phyloP scores from a whole-genome alignment of 768 basidiomycete species.

The Podaxis rugospora region DNA sequence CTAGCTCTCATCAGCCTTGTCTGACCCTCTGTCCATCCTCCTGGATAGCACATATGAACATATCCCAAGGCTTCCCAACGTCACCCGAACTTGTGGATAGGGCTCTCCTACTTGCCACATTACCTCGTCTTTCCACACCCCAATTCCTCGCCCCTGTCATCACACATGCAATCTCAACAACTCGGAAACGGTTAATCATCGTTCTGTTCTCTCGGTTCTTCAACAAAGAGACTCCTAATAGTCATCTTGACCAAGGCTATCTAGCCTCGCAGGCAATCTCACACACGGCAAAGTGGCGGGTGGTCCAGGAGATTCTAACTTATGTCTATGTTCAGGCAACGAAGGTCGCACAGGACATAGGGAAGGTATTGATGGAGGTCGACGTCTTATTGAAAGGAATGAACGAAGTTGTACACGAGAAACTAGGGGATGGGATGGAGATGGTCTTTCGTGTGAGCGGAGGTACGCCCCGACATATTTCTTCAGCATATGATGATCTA shows the following conservation, averaged over 20 bases:
- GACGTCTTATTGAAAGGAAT: slow-evolving; percentile 71
- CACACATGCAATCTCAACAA: slow-evolving; percentile 40
- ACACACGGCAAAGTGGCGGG: slow-evolving; percentile 53
- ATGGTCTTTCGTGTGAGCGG: slow-evolving; percentile 47
- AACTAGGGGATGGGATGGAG: slow-evolving; percentile 38
- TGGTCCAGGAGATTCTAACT: slow-evolving; percentile 73
- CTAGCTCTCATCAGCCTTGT: neutral
- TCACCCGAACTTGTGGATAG: slow-evolving; percentile 20
- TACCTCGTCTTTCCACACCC: slow-evolving; percentile 47
- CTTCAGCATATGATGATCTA: neutral
- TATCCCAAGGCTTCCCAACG: slow-evolving; percentile 3
- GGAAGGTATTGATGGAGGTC: slow-evolving; percentile 70
- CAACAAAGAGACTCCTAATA: slow-evolving; percentile 25
- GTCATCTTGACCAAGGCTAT: slow-evolving; percentile 12
- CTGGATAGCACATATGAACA: slow-evolving; percentile 1
- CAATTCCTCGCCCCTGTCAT: slow-evolving; percentile 55
- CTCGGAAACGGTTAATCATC: slow-evolving; percentile 51
- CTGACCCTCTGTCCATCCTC: neutral
- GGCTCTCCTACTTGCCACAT: slow-evolving; percentile 50
- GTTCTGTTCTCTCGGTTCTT: slow-evolving; percentile 64
- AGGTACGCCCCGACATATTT: slow-evolving; percentile 26
- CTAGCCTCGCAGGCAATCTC: slow-evolving; percentile 28
- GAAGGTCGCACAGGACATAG: slow-evolving; percentile 60
- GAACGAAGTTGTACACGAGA: slow-evolving; percentile 38
- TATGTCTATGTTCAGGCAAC: slow-evolving; percentile 86